Base-by-base conservation (phyloP, 208 protist species). In the Trypanosoma melophagium region DNA sequence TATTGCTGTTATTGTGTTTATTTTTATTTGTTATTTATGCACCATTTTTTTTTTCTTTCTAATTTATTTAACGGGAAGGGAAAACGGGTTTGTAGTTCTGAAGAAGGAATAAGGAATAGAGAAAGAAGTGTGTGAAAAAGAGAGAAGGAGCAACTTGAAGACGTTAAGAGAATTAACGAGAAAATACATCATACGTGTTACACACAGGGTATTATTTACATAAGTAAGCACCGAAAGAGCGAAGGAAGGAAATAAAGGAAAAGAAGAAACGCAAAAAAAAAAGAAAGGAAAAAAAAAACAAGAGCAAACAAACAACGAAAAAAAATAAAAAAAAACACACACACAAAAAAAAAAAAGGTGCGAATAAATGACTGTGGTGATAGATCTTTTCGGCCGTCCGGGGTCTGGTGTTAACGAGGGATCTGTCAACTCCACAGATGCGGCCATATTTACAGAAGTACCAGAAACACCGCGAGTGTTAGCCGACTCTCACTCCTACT, bases 401-500 rank as follows among this genome's bases (percentile, higher is more conserved):
- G 56, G 42, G 21, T 68, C 69, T 14, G 35, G 51, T 8, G 68
- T 25, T 16, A 74, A 67, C 12, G 81, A 80, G 44, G 80, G 69
- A 76, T 79, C n/a, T 60, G 66, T 62, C 79, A 91, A 50, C 76
- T 79, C 66, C 40, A 83, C 60, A 24, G 72, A 77, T 60, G 72
- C 60, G 24, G 72, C 72, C 14, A 66, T n/a, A 50, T 95, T 95
- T 68, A 89, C 85, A 65, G 84, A 92, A 51, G 66, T 75, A 21
- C 59, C 60, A 12, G 66, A 78, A 24, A 69, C 31, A 7, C 78
- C 77, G 1, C 90, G 90, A 16, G 84, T 94, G 55, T 66, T 96
- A 8, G 84, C 83, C 2, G 86, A 96, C 65, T 92, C 81, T 2
- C 80, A 90, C 51, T 66, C 67, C 38, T 96, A 85, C 59, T 75